Evolutionary conservation across 805 yeast species (phyloP).

Genomic region (Wickerhamomyces bovis): DNA sequence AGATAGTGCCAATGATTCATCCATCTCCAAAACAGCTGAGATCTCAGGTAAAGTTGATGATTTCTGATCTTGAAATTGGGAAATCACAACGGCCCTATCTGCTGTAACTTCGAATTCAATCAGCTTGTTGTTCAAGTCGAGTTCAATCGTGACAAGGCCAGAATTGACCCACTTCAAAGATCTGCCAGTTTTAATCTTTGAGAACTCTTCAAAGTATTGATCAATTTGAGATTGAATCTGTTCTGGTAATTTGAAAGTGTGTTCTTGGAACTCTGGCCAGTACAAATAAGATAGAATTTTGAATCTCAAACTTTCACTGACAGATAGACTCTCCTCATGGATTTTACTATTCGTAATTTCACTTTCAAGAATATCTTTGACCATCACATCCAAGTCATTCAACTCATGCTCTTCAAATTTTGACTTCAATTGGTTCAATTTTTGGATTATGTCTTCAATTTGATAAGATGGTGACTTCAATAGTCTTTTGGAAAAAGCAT

Average conservation of each 20-base stretch:
- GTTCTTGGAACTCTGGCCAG: slow-evolving; percentile 55
- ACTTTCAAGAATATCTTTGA: slow-evolving; percentile 62
- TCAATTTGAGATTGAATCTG: slow-evolving; percentile 36
- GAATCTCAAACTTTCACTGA: slow-evolving; percentile 37
- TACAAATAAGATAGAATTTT: slow-evolving; percentile 68
- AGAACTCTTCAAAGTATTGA: slow-evolving; percentile 38
- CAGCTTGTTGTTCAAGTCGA: slow-evolving; percentile 45
- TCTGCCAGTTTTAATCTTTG: slow-evolving; percentile 48
- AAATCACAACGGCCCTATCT: slow-evolving; percentile 60
- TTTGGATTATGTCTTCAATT: slow-evolving; percentile 32
- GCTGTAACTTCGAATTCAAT: slow-evolving; percentile 50
- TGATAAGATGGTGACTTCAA: slow-evolving; percentile 32
- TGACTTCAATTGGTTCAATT: slow-evolving; percentile 48
- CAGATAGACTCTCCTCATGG: slow-evolving; percentile 19
- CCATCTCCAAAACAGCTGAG: slow-evolving; percentile 34
- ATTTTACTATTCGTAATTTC: slow-evolving; percentile 36
- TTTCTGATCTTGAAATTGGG: slow-evolving; percentile 33
- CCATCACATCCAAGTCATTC: slow-evolving; percentile 76
- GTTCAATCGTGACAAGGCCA: slow-evolving; percentile 57
- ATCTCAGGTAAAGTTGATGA: slow-evolving; percentile 30
- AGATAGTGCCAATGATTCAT: slow-evolving; percentile 31
- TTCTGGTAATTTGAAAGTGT: slow-evolving; percentile 38
- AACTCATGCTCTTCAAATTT: slow-evolving; percentile 66
- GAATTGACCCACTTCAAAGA: slow-evolving; percentile 46
- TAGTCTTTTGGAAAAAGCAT: slow-evolving; percentile 52